phyloP scores from a whole-genome alignment of 225 moss, liverwort and hornwort genomes.

The Anthoceros angustus region DNA sequence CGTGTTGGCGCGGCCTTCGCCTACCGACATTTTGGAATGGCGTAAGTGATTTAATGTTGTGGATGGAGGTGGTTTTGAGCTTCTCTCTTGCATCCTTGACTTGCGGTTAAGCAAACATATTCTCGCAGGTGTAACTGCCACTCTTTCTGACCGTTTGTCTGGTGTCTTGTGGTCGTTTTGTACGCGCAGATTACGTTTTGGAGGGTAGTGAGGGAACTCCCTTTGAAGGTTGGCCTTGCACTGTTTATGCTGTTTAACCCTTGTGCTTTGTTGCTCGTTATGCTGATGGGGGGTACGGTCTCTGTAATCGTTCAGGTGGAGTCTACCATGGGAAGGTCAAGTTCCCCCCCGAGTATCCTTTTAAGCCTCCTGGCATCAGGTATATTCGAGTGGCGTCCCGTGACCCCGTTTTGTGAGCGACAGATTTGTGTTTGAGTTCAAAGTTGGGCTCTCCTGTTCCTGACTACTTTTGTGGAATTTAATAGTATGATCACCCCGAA shows the following conservation, averaged over 20 bases:
- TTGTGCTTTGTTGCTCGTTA: background rate
- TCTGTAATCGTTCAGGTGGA: constrained; percentile 34
- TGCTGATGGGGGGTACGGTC: background rate
- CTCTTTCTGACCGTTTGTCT: background rate
- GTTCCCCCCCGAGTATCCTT: constrained; percentile 92
- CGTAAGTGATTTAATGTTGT: constrained; percentile 39
- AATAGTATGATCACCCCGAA: constrained; percentile 97
- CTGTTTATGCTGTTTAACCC: background rate
- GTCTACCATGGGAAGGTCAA: constrained; percentile 99
- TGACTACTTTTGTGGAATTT: constrained; percentile 2
- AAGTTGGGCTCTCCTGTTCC: background rate
- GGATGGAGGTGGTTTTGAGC: background rate
- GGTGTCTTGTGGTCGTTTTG: background rate
- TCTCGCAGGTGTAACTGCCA: background rate
- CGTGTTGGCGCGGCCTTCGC: constrained; percentile 81
- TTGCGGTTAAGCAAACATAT: background rate
- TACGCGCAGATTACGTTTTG: constrained; percentile 75
- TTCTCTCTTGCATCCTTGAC: background rate
- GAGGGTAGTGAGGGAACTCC: constrained; percentile 93
- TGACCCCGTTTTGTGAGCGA: background rate
- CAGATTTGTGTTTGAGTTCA: constrained; percentile 6
- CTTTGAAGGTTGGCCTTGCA: constrained; percentile 53
- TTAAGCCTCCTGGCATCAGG: constrained; percentile 74
- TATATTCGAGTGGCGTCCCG: background rate
- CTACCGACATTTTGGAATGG: constrained; percentile 96